Conservation (phyloP, 495 filamentous ascomycete species). For the Haplographium delicatum region DNA sequence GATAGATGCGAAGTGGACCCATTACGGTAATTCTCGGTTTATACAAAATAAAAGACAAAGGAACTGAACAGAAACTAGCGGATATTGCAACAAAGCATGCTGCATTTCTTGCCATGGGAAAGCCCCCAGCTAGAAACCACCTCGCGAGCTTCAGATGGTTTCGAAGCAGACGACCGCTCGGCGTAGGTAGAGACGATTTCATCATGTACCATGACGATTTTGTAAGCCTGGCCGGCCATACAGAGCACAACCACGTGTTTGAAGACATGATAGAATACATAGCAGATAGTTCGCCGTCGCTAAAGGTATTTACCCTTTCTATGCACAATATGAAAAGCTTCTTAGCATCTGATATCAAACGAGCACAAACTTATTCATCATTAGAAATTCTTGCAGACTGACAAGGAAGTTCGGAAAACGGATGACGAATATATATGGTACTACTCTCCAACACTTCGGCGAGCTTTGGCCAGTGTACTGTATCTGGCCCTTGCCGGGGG, state of each 20-base stretch:
- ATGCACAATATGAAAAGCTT: no score
- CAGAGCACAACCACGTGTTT: background rate
- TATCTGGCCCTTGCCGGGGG: background rate
- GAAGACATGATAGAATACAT: conserved; percentile 1
- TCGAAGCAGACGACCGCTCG: background rate
- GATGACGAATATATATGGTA: background rate
- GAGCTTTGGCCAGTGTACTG: conserved; percentile 1
- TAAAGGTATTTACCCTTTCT: no score
- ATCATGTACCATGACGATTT: conserved; percentile 7
- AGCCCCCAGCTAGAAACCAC: background rate
- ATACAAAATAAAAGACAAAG: background rate
- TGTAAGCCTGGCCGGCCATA: background rate
- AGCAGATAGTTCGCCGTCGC: no score
- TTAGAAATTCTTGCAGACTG: background rate
- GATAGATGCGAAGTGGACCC: background rate
- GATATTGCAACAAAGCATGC: background rate
- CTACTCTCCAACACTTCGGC: background rate
- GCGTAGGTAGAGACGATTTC: conserved; percentile 1
- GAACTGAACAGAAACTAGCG: no score
- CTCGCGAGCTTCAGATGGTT: background rate
- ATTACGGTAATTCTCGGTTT: conserved; percentile 1
- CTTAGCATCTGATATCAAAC: no score
- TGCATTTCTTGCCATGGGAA: background rate
- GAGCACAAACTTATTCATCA: no score
- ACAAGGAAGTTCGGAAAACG: background rate